Base-by-base conservation (phyloP, 495 filamentous ascomycete species). In the Aspergillus nanangensis region DNA sequence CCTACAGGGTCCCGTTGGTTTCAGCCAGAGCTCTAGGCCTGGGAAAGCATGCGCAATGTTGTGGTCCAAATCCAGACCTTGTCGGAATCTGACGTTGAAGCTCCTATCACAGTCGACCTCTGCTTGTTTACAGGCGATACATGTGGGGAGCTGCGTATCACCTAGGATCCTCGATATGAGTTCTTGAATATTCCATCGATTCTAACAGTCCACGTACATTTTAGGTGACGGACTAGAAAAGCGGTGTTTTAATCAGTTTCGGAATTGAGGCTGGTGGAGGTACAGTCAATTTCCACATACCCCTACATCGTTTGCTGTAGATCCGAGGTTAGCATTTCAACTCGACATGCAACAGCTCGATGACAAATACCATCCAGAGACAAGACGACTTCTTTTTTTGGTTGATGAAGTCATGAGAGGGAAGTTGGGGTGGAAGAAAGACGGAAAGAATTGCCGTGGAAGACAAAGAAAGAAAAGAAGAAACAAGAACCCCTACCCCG, bases 181-280 rank as follows among this genome's bases (percentile, higher is more conserved):
- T 18, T n/a, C n/a, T n/a, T n/a, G n/a, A n/a, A n/a, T n/a, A n/a
- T n/a, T n/a, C n/a, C n/a, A n/a, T n/a, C n/a, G n/a, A n/a, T n/a
- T n/a, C n/a, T n/a, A n/a, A n/a, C n/a, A n/a, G n/a, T n/a, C n/a
- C n/a, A 39, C 60, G 18, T 46, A 61, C 61, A 64, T 45, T 51
- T 64, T 8, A 61, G 25, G 49, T 64, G 58, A 3, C 61, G 61
- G 18, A 21, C 61, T 61, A 24, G 7, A 34, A 11, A 0, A 17
- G n/a, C 15, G 8, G 11, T 8, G 8, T 13, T 1, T 10, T 36
- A 36, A 2, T 36, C 25, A 27, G 18, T 29, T 5, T 35, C 3
- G n/a, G 1, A 11, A 13, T 29, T 13, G 22, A 25, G n/a, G n/a
- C n/a, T 38, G 7, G 18, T 4, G 17, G 23, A 32, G 11, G 17